Conservation (phyloP, 768 basidiomycete species). For the Tulasnella sp. region DNA sequence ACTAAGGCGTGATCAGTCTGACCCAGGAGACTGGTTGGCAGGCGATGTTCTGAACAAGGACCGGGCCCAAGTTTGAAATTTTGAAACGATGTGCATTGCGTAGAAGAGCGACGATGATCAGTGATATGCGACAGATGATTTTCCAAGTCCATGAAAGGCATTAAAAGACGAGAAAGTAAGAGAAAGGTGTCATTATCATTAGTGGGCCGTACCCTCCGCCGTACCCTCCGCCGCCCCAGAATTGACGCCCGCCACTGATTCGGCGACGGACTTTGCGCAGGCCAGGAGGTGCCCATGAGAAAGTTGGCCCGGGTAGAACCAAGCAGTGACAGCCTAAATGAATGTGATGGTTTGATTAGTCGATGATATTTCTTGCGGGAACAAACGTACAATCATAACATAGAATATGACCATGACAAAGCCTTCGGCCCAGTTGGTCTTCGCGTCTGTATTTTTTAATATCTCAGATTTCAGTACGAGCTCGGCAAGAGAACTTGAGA, state of each 20-base stretch:
- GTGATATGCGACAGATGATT: not conserved
- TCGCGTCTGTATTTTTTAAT: not conserved
- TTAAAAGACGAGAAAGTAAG: not conserved
- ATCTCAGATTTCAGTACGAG: not conserved
- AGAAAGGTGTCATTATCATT: not conserved
- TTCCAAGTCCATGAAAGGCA: not conserved
- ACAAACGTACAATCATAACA: slow-evolving; percentile 12
- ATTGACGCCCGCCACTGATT: not conserved
- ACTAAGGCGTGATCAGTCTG: no score
- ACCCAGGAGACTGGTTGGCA: no score
- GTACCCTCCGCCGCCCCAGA: not conserved
- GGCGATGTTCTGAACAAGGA: no score
- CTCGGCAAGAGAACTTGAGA: not conserved
- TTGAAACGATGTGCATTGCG: not conserved
- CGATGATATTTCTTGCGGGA: not conserved
- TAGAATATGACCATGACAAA: slow-evolving; percentile 17
- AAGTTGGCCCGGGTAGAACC: slow-evolving; percentile 13
- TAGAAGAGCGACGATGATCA: not conserved
- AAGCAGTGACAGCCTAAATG: slow-evolving; percentile 3
- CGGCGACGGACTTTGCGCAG: not conserved
- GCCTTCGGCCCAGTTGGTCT: slow-evolving; percentile 22
- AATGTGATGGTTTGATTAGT: not conserved
- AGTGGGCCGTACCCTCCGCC: not conserved
- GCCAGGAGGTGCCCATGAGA: not conserved
- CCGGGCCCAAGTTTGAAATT: not conserved